phyloP scores from a whole-genome alignment of 2,329 filamentous ascomycete genomes.

The Arthroderma sp. region DNA sequence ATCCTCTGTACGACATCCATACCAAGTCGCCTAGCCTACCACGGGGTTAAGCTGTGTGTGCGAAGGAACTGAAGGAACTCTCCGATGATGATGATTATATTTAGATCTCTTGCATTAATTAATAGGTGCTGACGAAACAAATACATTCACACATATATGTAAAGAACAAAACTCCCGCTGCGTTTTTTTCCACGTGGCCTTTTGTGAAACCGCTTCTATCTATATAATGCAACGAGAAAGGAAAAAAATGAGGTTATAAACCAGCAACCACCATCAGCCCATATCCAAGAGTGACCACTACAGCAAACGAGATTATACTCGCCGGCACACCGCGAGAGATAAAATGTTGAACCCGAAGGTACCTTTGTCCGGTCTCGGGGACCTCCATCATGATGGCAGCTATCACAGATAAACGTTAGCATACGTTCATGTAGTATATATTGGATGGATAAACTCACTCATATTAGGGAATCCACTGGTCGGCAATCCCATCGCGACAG shows the following conservation, averaged over 20 bases:
- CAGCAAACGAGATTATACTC: slow-evolving; percentile 64
- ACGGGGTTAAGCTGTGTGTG: no score
- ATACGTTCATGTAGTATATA: neutral
- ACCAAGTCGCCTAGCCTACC: no score
- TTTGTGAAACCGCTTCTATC: no score
- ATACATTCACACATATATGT: no score
- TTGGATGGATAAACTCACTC: slow-evolving; percentile 54
- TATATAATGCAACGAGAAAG: neutral
- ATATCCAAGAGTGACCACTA: slow-evolving; percentile 83
- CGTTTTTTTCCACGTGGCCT: no score
- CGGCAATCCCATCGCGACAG: slow-evolving; percentile 90
- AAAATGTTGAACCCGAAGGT: slow-evolving; percentile 86
- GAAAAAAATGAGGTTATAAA: slow-evolving; percentile 33
- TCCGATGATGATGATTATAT: no score
- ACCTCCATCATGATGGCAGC: slow-evolving; percentile 99
- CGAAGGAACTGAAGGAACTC: no score
- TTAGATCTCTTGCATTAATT: no score
- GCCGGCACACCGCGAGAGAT: slow-evolving; percentile 84
- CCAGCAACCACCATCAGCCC: slow-evolving; percentile 70
- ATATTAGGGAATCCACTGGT: slow-evolving; percentile 98
- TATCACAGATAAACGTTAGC: slow-evolving; percentile 24
- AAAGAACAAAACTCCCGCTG: no score
- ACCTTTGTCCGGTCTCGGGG: slow-evolving; percentile 73
- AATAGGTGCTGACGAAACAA: no score
- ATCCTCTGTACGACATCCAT: no score